A percentile compares a stretch with the other conserved stretches of the same genome.
These are phyloP conservation scores for Vitis hybrid DNA, from an alignment of 177 flowering plant genomes.

Conservation along the genomic window DNA sequence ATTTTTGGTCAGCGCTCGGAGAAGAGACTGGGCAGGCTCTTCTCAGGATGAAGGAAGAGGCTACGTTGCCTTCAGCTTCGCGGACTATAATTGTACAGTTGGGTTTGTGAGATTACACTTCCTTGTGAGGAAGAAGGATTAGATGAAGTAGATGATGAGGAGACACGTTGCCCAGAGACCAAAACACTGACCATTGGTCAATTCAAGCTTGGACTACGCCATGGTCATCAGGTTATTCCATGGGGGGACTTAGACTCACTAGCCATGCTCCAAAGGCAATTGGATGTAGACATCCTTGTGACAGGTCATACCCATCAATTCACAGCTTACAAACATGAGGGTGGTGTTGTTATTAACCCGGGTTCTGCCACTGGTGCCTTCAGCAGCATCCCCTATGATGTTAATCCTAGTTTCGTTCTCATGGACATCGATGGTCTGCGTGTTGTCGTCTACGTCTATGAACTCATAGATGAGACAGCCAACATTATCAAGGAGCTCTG, in stretches of 20 bases:
- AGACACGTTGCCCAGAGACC: constrained; percentile 79
- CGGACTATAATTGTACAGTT: too few relatives aligned
- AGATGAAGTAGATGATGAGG: constrained; percentile 56
- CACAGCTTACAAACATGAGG: constrained; percentile 96
- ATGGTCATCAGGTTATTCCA: constrained; percentile 98
- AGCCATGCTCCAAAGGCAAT: constrained; percentile 95
- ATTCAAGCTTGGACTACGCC: constrained; percentile 90
- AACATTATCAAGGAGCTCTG: too few relatives aligned
- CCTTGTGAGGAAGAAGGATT: too few relatives aligned
- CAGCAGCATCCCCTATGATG: constrained; percentile 92
- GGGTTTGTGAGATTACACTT: too few relatives aligned
- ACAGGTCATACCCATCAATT: constrained; percentile 95
- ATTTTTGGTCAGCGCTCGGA: too few relatives aligned
- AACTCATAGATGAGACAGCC: constrained; percentile 65
- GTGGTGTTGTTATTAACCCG: constrained; percentile 96
- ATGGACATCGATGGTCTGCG: constrained; percentile 95
- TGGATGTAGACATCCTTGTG: constrained; percentile 92
- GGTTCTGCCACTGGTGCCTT: constrained; percentile 95
- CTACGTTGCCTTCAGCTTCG: too few relatives aligned
- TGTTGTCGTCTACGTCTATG: constrained; percentile 94
- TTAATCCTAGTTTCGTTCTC: constrained; percentile 92
- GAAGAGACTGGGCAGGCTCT: too few relatives aligned
- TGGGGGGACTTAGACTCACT: constrained; percentile 96
- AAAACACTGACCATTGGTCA: constrained; percentile 93
- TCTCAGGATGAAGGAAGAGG: too few relatives aligned